phyloP scores from a whole-genome alignment of 768 basidiomycete species.

The Amanita rubescens region DNA sequence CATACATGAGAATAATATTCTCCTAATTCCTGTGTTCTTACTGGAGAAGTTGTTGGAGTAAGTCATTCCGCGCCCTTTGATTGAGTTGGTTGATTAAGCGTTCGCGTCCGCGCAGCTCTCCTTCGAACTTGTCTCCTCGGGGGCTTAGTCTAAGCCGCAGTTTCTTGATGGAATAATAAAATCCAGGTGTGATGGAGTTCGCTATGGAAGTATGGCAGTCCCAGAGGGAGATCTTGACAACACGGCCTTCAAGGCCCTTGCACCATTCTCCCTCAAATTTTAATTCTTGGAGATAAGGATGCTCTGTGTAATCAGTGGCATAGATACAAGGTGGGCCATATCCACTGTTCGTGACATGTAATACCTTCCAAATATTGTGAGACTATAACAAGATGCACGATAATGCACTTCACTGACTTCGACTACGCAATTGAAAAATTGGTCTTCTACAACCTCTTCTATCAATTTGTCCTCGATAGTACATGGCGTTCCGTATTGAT shows the following conservation, averaged over 20 bases:
- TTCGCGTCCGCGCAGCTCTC: conserved; percentile 40
- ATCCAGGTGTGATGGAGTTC: conserved; percentile 30
- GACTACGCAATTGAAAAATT: conserved; percentile 48
- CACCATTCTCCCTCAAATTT: conserved; percentile 30
- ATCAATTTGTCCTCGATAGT: conserved; percentile 36
- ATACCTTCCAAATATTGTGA: conserved; percentile 28
- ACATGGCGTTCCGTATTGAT: conserved; percentile 17
- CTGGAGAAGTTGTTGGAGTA: conserved; percentile 35
- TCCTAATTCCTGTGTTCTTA: conserved; percentile 16
- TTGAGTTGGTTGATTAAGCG: conserved; percentile 38
- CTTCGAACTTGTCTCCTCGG: conserved; percentile 26
- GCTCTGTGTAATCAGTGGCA: conserved; percentile 60
- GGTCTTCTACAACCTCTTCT: conserved; percentile 33
- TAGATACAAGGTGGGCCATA: conserved; percentile 34
- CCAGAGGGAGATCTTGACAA: conserved; percentile 46
- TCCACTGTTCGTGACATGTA: conserved; percentile 29
- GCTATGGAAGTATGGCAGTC: conserved; percentile 38
- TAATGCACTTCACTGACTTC: conserved; percentile 34
- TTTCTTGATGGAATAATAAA: conserved; percentile 41
- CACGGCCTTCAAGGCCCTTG: conserved; percentile 36
- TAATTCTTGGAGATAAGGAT: conserved; percentile 32
- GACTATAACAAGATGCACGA: not conserved
- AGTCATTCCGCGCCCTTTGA: conserved; percentile 26
- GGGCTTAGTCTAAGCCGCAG: conserved; percentile 37
- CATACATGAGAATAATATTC: not conserved